These are phyloP conservation scores for Lentinula lateritia DNA, from an alignment of 768 basidiomycete species.

Conservation along the genomic window DNA sequence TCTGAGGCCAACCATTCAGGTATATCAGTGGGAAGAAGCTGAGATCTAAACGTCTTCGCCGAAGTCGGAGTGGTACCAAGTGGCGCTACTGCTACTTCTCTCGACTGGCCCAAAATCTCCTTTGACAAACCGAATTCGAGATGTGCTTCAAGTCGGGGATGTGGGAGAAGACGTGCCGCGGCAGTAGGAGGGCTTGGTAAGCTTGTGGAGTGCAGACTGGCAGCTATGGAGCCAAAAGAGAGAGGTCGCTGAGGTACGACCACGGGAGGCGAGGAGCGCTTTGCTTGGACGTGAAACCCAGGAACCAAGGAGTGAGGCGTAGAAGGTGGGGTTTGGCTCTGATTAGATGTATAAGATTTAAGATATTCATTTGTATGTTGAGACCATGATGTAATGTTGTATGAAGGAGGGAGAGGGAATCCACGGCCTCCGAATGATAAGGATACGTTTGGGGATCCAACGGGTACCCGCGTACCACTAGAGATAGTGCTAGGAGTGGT, in stretches of 20 bases:
- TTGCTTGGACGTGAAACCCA: not conserved
- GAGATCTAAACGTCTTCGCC: not conserved
- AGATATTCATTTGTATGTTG: not conserved
- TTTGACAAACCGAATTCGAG: not conserved
- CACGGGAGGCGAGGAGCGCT: not conserved
- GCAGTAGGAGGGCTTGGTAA: not conserved
- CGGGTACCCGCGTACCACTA: not conserved
- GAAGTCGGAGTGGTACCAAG: not conserved
- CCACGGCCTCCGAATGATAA: not conserved
- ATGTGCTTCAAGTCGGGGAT: conserved; percentile 1
- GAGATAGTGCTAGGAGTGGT: not conserved
- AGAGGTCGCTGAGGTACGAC: not conserved
- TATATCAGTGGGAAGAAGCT: conserved; percentile 1
- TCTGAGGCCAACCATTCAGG: not conserved
- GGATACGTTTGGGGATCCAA: not conserved
- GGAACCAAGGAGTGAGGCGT: not conserved
- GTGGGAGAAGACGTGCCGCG: not conserved
- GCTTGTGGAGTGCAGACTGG: not conserved
- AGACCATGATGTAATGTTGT: not conserved
- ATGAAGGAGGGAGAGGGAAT: conserved; percentile 2
- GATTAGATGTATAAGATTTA: not conserved
- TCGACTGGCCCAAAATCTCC: not conserved
- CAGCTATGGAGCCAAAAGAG: not conserved
- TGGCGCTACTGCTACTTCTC: not conserved
- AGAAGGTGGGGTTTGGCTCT: not conserved